Evolutionary conservation across 139 green algal genomes (phyloP).

Genomic region (Chlorella sp.): DNA sequence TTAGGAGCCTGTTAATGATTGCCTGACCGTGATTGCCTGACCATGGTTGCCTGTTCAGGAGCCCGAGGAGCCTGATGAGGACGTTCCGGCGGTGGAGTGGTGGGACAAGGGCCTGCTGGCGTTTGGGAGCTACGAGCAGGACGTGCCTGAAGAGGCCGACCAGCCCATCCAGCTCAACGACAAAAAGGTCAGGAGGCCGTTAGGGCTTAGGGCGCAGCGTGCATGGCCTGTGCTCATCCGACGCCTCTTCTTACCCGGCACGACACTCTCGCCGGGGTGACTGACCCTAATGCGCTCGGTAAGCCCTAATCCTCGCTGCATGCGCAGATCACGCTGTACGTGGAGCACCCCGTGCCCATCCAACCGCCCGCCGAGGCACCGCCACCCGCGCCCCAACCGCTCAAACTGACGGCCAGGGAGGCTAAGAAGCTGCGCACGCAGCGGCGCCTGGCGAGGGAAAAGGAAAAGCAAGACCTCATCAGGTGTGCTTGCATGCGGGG

Average conservation of each 20-base stretch:
- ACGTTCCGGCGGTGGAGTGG: conserved; percentile 76
- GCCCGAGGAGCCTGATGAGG: conserved; percentile 15
- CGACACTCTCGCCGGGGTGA: no score
- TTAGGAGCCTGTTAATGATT: no score
- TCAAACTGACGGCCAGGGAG: conserved; percentile 77
- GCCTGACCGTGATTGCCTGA: no score
- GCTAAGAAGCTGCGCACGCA: conserved; percentile 96
- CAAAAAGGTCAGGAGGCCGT: not conserved
- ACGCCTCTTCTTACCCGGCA: no score
- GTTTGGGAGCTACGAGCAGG: conserved; percentile 40
- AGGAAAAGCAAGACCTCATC: conserved; percentile 98
- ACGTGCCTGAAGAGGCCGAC: not conserved
- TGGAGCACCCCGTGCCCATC: conserved; percentile 87
- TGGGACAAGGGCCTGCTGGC: conserved; percentile 48
- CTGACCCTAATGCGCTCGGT: no score
- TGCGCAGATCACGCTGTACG: conserved; percentile 63
- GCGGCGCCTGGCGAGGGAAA: conserved; percentile 78
- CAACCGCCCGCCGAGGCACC: conserved; percentile 78
- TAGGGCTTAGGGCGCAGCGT: not conserved
- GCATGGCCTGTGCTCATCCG: not conserved
- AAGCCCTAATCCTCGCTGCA: no score
- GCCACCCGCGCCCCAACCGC: conserved; percentile 52
- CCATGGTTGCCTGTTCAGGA: no score
- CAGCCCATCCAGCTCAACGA: not conserved
- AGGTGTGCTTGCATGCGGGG: conserved; percentile 9